Percentiles rank a stretch among this genome's conserved stretches.
These are phyloP conservation scores for Inga oerstediana DNA, from an alignment of 306 rosid genomes.

Conservation along the genomic window DNA sequence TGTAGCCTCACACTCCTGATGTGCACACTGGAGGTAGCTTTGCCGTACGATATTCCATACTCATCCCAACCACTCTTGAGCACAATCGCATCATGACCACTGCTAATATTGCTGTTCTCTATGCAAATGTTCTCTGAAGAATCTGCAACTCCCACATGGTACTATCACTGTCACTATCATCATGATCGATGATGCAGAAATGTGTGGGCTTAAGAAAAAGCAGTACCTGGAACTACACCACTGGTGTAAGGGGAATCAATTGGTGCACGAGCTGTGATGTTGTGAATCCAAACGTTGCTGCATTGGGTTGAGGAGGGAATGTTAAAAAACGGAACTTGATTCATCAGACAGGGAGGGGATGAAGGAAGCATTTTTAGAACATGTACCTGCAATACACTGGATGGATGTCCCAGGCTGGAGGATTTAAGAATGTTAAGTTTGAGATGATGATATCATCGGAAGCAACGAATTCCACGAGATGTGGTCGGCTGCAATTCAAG, in stretches of 20 bases:
- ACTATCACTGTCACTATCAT: background rate
- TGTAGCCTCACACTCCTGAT: constrained; percentile 48
- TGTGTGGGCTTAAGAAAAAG: background rate
- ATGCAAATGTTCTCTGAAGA: constrained; percentile 65
- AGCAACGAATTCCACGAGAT: constrained; percentile 58
- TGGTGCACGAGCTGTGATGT: constrained; percentile 54
- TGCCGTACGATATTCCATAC: constrained; percentile 58
- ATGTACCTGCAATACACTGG: constrained; percentile 75
- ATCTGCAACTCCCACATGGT: constrained; percentile 45
- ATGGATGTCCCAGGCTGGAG: constrained; percentile 75
- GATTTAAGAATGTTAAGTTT: constrained; percentile 62
- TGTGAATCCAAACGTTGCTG: constrained; percentile 57
- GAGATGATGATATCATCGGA: constrained; percentile 57
- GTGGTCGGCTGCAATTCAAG: constrained; percentile 64
- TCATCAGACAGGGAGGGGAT: background rate
- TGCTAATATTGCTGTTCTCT: constrained; percentile 58
- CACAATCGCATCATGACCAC: constrained; percentile 60
- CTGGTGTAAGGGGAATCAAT: constrained; percentile 60
- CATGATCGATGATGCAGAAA: background rate
- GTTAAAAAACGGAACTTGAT: background rate
- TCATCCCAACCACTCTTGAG: constrained; percentile 83
- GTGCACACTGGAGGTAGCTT: constrained; percentile 52
- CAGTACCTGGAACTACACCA: constrained; percentile 73
- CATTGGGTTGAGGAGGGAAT: constrained; percentile 20
- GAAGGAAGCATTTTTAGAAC: no score